Evolutionary conservation across 352 stramenopile genomes (phyloP).

Genomic region (Phytophthora chlamydospora): DNA sequence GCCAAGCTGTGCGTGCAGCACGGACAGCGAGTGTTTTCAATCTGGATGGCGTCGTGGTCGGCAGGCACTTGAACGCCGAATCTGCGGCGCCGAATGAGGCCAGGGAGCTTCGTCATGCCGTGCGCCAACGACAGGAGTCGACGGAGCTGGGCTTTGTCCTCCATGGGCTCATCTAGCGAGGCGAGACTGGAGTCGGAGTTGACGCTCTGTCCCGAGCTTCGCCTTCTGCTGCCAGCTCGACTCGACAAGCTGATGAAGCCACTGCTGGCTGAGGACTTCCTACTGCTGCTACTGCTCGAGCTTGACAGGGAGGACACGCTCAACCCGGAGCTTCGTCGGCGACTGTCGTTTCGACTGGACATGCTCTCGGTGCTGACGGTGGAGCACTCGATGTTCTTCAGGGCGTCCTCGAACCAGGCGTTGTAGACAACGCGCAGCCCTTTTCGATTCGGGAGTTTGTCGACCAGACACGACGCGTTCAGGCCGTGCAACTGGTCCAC

Average conservation of each 20-base stretch:
- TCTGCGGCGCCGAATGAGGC: conserved; percentile 20
- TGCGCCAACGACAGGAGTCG: conserved; percentile 22
- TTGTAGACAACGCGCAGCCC: conserved; percentile 51
- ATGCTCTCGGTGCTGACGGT: conserved; percentile 9
- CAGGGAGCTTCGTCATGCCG: conserved; percentile 22
- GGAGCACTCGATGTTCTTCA: conserved; percentile 5
- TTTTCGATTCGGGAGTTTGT: conserved; percentile 38
- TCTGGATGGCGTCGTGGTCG: conserved; percentile 15
- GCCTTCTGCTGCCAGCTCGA: not conserved
- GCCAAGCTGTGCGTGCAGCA: conserved; percentile 33
- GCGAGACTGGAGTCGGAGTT: no score
- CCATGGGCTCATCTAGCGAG: not conserved
- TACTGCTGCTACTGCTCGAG: conserved; percentile 5
- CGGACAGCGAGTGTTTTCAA: conserved; percentile 22
- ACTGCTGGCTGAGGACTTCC: not conserved
- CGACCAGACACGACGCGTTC: conserved; percentile 39
- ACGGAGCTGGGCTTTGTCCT: conserved; percentile 10
- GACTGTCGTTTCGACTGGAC: conserved; percentile 22
- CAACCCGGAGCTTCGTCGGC: conserved; percentile 5
- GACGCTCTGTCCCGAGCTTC: not conserved
- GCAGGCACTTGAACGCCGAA: conserved; percentile 25
- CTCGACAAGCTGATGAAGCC: not conserved
- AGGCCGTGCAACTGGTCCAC: conserved; percentile 49
- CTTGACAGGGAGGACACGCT: conserved; percentile 1
- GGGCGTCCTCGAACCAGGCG: conserved; percentile 25